These are phyloP conservation scores for Metschnikowia reukaufii DNA, from an alignment of 805 yeast genomes.

Conservation along the genomic window DNA sequence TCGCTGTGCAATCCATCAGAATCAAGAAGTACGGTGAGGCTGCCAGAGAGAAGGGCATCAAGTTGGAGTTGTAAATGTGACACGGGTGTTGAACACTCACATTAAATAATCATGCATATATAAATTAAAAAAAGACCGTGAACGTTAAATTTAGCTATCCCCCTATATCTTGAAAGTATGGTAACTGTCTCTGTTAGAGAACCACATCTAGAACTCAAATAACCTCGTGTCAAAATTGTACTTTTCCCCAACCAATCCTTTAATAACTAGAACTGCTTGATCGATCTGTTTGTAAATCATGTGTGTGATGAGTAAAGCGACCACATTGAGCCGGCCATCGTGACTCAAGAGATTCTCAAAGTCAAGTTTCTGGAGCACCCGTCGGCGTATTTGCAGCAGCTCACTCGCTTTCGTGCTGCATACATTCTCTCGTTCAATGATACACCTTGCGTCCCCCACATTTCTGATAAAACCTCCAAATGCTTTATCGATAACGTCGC, in stretches of 20 bases:
- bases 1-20: constrained; percentile 97
- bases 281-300: constrained; percentile 32
- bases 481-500: constrained; percentile 33
- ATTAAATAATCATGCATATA: constrained; percentile 1
- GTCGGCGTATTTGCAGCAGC: constrained; percentile 11
- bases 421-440: constrained; percentile 30
- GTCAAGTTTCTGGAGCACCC: constrained; percentile 22
- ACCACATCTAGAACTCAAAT: constrained; percentile 8
- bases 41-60: constrained; percentile 75
- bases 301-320: constrained; percentile 30
- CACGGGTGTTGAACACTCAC: neutral
- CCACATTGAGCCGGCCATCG: constrained; percentile 32
- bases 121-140: neutral
- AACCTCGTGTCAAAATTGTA: constrained; percentile 23
- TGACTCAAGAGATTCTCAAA: constrained; percentile 27
- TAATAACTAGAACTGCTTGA: constrained; percentile 28
- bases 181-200: no score
- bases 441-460: constrained; percentile 29
- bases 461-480: constrained; percentile 24
- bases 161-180: no score
- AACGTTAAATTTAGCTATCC: no score
- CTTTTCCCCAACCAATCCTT: constrained; percentile 37
- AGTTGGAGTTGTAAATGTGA: constrained; percentile 42
- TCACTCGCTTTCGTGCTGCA: constrained; percentile 11
- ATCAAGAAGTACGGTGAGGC: constrained; percentile 97